Evolutionary conservation across 2,329 filamentous ascomycete genomes (phyloP), one percentile per base, ranked within the genome.

Genomic region (Colletotrichum limetticola): DNA sequence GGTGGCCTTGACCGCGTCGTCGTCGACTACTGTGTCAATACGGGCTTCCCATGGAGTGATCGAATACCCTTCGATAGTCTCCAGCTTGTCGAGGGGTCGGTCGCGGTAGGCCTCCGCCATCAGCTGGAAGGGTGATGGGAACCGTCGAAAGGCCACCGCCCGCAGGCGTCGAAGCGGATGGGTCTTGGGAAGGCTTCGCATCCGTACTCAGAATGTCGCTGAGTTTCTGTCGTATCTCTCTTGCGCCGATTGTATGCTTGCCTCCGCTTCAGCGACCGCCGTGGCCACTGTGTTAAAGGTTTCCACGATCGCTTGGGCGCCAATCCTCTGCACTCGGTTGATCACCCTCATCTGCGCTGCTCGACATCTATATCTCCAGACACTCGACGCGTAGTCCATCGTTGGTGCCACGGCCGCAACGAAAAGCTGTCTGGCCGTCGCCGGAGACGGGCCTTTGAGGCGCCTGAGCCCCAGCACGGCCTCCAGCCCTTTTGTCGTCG

Each of bases 191-290:
- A 68, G n/a, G 3, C 16, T 61, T 32, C 5, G 16, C 3, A n/a
- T 24, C 4, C 11, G 22, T 4, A 55, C 30, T 57, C 12, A 68
- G 32, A 66, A 46, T 6, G 11, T 66, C 0, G 19, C 49, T 16
- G 24, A 3, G 16, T 57, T 57, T 3, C 52, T 66, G 8, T 46
- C 2, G 19, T 60, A 67, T 30, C 58, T 37, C n/a, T 71, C 55
- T 14, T 35, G 28, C 16, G 49, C 64, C 35, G 32, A 22, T 24
- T 57, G 24, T 30, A 74, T 71, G 35, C 57, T 57, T 11, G 61
- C 74, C 55, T 75, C 74, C 11, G 58, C 74, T 53, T 74, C 37
- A 7, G 57, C 53, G 1, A 75, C 58, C 5, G 26, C 60, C 1
- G 53, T 72, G 32, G 63, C 71, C 5, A 72, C 37, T 1, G 65